Conservation (phyloP, 1,284 basidiomycete genomes). For the Sporisorium graminicola region DNA sequence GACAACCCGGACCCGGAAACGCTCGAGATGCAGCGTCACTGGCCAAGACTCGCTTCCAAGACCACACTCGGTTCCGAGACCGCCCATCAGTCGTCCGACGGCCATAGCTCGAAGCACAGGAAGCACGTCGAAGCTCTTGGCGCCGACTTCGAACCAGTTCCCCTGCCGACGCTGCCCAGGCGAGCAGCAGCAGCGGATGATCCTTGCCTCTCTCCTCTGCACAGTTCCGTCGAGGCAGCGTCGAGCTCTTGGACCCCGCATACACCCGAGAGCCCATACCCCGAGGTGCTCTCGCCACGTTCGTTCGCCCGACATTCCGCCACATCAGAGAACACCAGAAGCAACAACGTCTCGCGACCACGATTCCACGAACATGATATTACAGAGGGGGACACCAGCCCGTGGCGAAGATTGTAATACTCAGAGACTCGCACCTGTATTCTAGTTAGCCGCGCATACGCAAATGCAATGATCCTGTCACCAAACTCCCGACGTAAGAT, state of each 20-base stretch:
- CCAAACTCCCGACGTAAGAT: background rate
- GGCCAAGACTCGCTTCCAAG: constrained; percentile 18
- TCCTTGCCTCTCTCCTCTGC: constrained; percentile 1
- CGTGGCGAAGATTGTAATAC: background rate
- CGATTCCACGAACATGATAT: no score
- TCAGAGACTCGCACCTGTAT: background rate
- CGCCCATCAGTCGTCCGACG: background rate
- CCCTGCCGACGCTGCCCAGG: constrained; percentile 4
- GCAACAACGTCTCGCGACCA: background rate
- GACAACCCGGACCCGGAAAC: constrained; percentile 35
- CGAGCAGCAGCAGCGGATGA: background rate
- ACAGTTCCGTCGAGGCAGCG: background rate
- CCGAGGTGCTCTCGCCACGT: constrained; percentile 19
- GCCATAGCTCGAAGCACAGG: background rate
- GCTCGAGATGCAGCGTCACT: constrained; percentile 31
- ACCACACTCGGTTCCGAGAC: background rate
- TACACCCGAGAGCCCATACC: constrained; percentile 36
- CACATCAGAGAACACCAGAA: background rate
- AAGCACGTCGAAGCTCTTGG: background rate
- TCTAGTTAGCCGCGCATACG: background rate
- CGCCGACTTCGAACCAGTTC: constrained; percentile 12
- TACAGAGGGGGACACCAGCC: background rate
- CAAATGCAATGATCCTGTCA: background rate
- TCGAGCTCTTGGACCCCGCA: constrained; percentile 29
- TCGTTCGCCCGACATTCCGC: constrained; percentile 6